Conservation (phyloP, 1,284 basidiomycete genomes). For the Trametes sp. region DNA sequence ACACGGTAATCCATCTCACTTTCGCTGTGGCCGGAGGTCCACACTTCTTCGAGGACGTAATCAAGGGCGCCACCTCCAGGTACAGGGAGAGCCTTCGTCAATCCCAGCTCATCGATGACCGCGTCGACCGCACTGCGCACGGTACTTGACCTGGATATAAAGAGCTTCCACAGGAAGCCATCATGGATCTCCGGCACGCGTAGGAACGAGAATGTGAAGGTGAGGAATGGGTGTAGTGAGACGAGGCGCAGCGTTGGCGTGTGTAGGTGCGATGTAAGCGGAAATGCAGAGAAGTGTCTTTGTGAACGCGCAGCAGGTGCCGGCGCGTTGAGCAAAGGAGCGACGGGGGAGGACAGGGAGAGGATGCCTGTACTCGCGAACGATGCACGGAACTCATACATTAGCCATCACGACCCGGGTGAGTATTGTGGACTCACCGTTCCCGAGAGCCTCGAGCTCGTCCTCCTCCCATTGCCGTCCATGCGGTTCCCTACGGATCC, state of each 20-base stretch:
- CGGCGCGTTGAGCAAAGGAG: constrained; percentile 56
- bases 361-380: constrained; percentile 55
- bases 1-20: constrained; percentile 48
- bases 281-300: constrained; percentile 76
- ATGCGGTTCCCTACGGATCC: constrained; percentile 59
- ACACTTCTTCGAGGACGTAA: constrained; percentile 74
- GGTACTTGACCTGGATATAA: constrained; percentile 62
- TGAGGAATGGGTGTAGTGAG: constrained; percentile 69
- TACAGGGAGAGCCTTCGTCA: constrained; percentile 66
- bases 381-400: not conserved
- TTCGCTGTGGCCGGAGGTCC: constrained; percentile 54
- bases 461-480: constrained; percentile 76
- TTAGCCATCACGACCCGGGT: not conserved
- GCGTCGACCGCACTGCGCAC: constrained; percentile 61
- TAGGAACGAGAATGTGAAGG: constrained; percentile 62
- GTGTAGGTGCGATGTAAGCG: constrained; percentile 75
- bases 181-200: constrained; percentile 85
- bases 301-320: constrained; percentile 48
- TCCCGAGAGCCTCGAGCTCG: constrained; percentile 66
- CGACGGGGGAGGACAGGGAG: constrained; percentile 52
- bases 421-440: constrained; percentile 54
- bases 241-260: constrained; percentile 74
- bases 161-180: constrained; percentile 69
- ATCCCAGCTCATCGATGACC: constrained; percentile 71
- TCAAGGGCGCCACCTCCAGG: constrained; percentile 68